Percentiles rank a stretch among this genome's conserved stretches.
These are phyloP conservation scores for Dactylis glomerata DNA, from an alignment of 176 grass and related monocot species.

Conservation along the genomic window DNA sequence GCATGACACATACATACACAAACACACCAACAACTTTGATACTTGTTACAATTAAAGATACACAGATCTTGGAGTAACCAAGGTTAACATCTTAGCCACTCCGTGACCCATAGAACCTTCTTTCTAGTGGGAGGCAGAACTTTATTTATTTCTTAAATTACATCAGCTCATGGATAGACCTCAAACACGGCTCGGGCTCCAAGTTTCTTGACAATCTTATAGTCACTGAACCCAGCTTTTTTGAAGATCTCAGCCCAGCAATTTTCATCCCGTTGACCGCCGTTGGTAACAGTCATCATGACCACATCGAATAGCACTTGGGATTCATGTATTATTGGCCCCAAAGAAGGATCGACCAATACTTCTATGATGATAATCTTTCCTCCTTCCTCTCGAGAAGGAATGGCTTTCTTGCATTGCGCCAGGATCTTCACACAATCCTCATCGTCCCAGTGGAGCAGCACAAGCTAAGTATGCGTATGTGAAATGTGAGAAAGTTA, in stretches of 20 bases:
- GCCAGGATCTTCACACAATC: conserved; percentile 36
- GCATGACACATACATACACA: neutral
- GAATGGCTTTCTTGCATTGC: conserved; percentile 35
- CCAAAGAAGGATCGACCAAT: neutral
- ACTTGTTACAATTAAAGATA: neutral
- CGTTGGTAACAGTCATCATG: conserved; percentile 8
- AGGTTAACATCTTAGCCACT: neutral
- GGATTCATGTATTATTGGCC: conserved; percentile 15
- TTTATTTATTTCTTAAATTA: neutral
- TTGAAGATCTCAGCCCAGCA: conserved; percentile 27
- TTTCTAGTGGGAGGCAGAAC: neutral
- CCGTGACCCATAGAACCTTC: neutral
- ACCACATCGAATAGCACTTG: conserved; percentile 20
- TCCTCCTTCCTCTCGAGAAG: conserved; percentile 3
- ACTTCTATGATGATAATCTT: conserved; percentile 46
- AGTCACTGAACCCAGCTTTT: conserved; percentile 36
- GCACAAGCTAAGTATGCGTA: neutral
- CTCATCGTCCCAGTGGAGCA: conserved; percentile 37
- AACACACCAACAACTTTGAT: neutral
- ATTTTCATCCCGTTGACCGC: conserved; percentile 30
- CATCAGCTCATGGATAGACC: neutral
- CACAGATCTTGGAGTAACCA: neutral
- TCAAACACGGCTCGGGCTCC: neutral
- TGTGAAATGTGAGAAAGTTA: neutral
- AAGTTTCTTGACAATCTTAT: conserved; percentile 17